Base-by-base conservation (phyloP, 768 basidiomycete genomes). In the Amanita exitialis region DNA sequence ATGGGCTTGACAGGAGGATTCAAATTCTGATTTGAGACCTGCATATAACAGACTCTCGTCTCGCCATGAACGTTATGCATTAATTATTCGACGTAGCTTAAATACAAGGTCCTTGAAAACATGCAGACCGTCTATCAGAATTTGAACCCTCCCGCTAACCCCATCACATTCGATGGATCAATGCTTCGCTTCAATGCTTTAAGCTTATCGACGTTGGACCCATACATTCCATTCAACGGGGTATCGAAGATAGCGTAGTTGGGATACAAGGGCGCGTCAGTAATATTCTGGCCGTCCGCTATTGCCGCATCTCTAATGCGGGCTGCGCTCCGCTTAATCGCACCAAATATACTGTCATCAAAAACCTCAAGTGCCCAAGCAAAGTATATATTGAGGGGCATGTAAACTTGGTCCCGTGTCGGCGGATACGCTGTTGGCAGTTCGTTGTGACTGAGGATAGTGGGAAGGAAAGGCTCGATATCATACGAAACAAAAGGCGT, bases 1-100 rank as follows among this genome's bases (percentile, higher is more conserved):
- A 80, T 81, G 76, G 68, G 66, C 20, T 66, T 76, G 12, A 66
- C 77, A 12, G 76, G 77, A 15, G 79, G 78, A 13, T 79, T 69
- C 62, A 77, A 77, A 62, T 59, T 72, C 34, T 65, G 53, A 65
- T 6, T 32, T 32, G 10, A 32, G 32, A 5, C 12, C 12, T 10
- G 1, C 4, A 4, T 1, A 30, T 9, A 30, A 30, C 30, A 12
- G 32, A 32, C 32, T 32, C 13, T 32, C 4, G 32, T 32, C 13
- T 32, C 32, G 12, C 4, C 13, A 13, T 5, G 13, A 32, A 32
- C 32, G 13, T 13, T 32, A 13, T 13, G 4, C 32, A 32, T 30
- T 30, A 30, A 28, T 28, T 9, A 6, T 28, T 8, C 8, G 27
- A 7, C 27, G 30, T 30, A 30, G 30, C 30, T 10, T 30, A 20